Evolutionary conservation across 345 rosid genomes (phyloP), one percentile per base, ranked within the genome.

Genomic region (Mallotus nudiflorus): DNA sequence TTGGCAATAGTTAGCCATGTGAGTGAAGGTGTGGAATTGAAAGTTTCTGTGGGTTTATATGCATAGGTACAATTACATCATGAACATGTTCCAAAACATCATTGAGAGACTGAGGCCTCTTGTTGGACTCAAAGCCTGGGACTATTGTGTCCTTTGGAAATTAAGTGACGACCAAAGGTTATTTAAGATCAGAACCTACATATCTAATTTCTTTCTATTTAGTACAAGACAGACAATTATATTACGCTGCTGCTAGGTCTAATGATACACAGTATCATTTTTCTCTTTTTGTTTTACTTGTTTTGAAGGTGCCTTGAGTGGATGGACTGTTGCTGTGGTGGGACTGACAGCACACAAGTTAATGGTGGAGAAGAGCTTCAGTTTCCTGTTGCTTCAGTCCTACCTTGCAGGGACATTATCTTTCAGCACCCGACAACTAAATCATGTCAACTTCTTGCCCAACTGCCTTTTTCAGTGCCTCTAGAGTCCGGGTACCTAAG

Each of bases 251-350:
- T n/a, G n/a, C n/a, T n/a, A n/a, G n/a, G n/a, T n/a, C n/a, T n/a
- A n/a, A n/a, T n/a, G n/a, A n/a, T n/a, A n/a, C n/a, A n/a, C n/a
- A n/a, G n/a, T n/a, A n/a, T n/a, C n/a, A n/a, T 37, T 33, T 66
- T n/a, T 61, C 15, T 67, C 29, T 62, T 20, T 24, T 28, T 48
- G 3, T 33, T 25, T 58, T 24, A 0, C 4, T 69, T 42, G 3
- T 27, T 56, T 51, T 42, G 7, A 45, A 88, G 92, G 75, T 78
- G 71, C 65, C 40, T 91, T 57, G 93, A 85, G 83, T 91, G 93
- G 96, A 67, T 83, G 71, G 96, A 88, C 75, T 91, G 96, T 62
- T 91, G 97, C 76, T 93, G 98, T 68, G 90, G 81, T 55, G 96
- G 96, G 63, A 70, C 85, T 62, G 86, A 84, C 50, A 44, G 62